These are phyloP conservation scores for Annulohypoxylon maeteangense DNA, from an alignment of 495 filamentous ascomycete genomes.

Conservation along the genomic window DNA sequence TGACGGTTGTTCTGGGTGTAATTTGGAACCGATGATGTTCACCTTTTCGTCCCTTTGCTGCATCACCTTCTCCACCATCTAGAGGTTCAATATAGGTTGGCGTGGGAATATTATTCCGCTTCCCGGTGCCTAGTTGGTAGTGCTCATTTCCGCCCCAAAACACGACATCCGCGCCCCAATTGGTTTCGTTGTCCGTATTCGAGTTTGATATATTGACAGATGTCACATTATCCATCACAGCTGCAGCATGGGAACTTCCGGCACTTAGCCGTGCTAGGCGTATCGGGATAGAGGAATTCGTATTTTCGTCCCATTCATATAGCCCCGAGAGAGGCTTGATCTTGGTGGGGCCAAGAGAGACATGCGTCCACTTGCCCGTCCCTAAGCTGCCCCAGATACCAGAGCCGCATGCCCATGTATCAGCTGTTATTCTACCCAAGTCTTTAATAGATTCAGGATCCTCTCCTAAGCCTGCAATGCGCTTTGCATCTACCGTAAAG, in stretches of 20 bases:
- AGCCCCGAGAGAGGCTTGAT: conserved; percentile 85
- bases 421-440: conserved; percentile 66
- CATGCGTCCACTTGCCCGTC: conserved; percentile 89
- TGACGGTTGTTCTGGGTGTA: conserved; percentile 78
- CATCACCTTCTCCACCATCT: conserved; percentile 62
- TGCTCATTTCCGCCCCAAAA: conserved; percentile 96
- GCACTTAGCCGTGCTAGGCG: conserved; percentile 74
- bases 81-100: conserved; percentile 84
- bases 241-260: conserved; percentile 81
- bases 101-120: conserved; percentile 76
- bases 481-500: conserved; percentile 82
- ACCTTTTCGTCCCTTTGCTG: conserved; percentile 61
- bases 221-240: conserved; percentile 82
- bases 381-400: conserved; percentile 87
- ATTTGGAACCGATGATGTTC: conserved; percentile 84
- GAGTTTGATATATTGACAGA: conserved; percentile 63
- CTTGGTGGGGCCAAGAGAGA: conserved; percentile 80
- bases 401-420: conserved; percentile 86
- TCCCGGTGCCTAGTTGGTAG: conserved; percentile 92
- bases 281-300: conserved; percentile 76
- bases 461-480: conserved; percentile 57
- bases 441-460: conserved; percentile 46
- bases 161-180: conserved; percentile 85
- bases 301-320: conserved; percentile 83
- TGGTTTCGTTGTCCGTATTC: conserved; percentile 70